Conservation (phyloP, 306 rosid genomes). For the Acacia confusa region DNA sequence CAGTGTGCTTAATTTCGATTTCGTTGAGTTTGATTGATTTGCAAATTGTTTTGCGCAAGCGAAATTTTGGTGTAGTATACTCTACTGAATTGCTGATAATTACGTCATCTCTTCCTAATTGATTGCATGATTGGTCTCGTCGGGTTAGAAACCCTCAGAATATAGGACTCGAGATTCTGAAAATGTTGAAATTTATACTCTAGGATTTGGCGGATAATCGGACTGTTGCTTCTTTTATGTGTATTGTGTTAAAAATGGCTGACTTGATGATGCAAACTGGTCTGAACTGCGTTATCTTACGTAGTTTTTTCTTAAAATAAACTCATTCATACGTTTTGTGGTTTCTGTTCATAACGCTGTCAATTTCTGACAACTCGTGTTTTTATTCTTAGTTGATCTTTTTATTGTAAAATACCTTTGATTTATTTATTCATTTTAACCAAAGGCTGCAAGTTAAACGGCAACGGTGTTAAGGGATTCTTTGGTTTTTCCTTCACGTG, state of each 20-base stretch:
- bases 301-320: background rate
- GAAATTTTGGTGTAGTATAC: background rate
- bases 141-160: background rate
- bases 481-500: background rate
- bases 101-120: background rate
- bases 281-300: constrained; percentile 21
- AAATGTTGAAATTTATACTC: background rate
- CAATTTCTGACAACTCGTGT: background rate
- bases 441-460: background rate
- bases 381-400: background rate
- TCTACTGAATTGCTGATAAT: background rate
- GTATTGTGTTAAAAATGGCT: background rate
- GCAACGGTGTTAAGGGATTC: background rate
- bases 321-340: background rate
- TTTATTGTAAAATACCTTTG: background rate
- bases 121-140: background rate
- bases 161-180: background rate
- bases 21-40: constrained; percentile 12
- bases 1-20: constrained; percentile 3
- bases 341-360: background rate
- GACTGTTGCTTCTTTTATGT: constrained; percentile 2
- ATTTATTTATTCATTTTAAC: background rate
- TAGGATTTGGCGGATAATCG: background rate
- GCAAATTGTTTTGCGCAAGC: background rate
- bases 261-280: background rate